Percentiles rank a stretch among this genome's conserved stretches.
Evolutionary conservation across 148 eudicot species (phyloP).

Genomic region (Pouteria glomerata): DNA sequence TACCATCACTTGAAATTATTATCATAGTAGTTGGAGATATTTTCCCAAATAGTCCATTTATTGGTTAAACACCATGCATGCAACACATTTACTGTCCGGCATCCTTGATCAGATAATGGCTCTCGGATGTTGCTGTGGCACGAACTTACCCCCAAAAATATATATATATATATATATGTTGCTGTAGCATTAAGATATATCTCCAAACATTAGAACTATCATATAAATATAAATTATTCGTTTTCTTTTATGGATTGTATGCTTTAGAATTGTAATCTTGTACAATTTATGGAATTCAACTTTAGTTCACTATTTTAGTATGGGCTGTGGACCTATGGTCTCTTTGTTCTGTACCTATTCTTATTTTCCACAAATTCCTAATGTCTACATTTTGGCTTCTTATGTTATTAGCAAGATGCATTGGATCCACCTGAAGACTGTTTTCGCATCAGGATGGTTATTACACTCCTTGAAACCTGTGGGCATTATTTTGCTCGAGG

Average conservation of each 20-base stretch:
- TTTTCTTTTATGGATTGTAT: too few relatives aligned
- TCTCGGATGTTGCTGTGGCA: too few relatives aligned
- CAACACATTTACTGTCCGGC: background rate
- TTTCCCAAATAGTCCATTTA: background rate
- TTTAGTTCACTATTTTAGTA: background rate
- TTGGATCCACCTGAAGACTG: slow-evolving; percentile 97
- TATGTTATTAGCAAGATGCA: slow-evolving; percentile 54
- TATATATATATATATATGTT: background rate
- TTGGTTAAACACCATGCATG: background rate
- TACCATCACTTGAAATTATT: background rate
- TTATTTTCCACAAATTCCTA: background rate
- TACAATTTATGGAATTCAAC: background rate
- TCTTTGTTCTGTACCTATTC: background rate
- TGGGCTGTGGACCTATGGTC: background rate
- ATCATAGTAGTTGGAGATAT: background rate
- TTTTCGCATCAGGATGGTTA: slow-evolving; percentile 84
- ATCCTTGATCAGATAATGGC: background rate
- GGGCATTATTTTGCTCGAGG: slow-evolving; percentile 97
- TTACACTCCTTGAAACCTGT: slow-evolving; percentile 91
- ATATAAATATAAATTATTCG: background rate
- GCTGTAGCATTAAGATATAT: background rate
- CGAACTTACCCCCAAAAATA: background rate
- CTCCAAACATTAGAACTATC: background rate
- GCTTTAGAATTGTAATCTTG: background rate
- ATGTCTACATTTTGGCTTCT: slow-evolving; percentile 5